Base-by-base conservation (phyloP, 441 rosid species). In the Eutrema salsugineum region DNA sequence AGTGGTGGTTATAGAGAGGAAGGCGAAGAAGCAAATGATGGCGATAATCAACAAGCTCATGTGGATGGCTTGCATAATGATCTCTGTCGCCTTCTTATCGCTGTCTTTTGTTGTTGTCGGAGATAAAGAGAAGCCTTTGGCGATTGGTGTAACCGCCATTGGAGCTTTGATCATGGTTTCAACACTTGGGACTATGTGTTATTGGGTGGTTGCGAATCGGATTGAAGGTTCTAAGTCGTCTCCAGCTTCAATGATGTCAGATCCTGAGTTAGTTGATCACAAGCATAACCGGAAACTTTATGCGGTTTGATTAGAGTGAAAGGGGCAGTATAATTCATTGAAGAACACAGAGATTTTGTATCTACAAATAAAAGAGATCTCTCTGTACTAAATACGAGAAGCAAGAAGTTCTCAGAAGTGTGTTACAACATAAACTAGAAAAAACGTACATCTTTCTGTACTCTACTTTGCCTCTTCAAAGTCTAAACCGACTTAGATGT, bases 21-120 rank as follows among this genome's bases (percentile, higher is more conserved):
- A 85, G 68, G 98, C 96, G 0, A 89, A 94, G 89, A 94, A 89
- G 82, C 87, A 87, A 73, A 82, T 94, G 97, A 88, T 94, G 97
- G 90, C 91, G 1, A 56, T 91, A 4, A 94, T 94, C 44, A 94
- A 92, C 88, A 87, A 94, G 74, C 47, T 94, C 28, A 92, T 92
- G 97, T 94, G 99, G 99, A 66, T 92, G 53, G 99, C 97, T 53
- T 94, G 93, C 20, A 88, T 83, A 20, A 84, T 90, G 57, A 61
- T 92, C 20, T 92, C 98, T 2, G 86, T 90, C 0, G 96, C 99
- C 0, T 89, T 82, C 68, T 65, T 90, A 39, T 86, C 99, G 1
- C 82, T 92, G 8, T 84, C 97, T 60, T 88, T 75, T 16, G 71
- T 86, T 19, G 91, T 88, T 51, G 82, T 88, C 4, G 93, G 93